Base-by-base conservation (phyloP, 805 yeast species). In the Wickerhamomyces silvicola region DNA sequence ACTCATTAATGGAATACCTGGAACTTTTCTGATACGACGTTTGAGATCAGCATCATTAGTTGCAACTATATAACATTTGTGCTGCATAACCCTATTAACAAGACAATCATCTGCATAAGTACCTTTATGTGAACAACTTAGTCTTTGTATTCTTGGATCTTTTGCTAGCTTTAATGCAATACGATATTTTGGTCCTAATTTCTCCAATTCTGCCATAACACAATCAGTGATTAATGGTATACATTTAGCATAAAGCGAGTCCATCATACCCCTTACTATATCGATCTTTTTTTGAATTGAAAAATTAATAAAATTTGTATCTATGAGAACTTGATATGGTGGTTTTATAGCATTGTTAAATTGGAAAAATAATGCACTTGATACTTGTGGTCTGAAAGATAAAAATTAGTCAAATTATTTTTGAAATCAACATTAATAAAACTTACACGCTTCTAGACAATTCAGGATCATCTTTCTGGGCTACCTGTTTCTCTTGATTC, bases 71-170 rank as follows among this genome's bases (percentile, higher is more conserved):
- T 77, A 92, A 60, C 98, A 92, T 56, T 92, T 92, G 62, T 92
- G 97, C 52, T 90, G 97, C 57, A 90, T 71, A 6, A 92, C 95
- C 47, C 98, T 70, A 55, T 82, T 78, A 12, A 92, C 97, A 7
- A 92, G 56, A 59, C 98, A 92, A 60, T 92, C 98, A 75, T 92
- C 98, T 18, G 98, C 98, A 66, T 92, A 92, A 0, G 96, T 90
- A 19, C 98, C 98, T 47, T 81, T 83, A 53, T 92, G 98, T 9
- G 90, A 68, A 52, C 98, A 92, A 26, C 78, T 84, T 30, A 92
- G 66, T 39, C 97, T 70, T 46, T 84, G 72, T 22, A 92, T 81
- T 49, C 97, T 69, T 26, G 97, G 96, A 55, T 92, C 98, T 45
- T 84, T 81, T 15, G 98, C 98, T 51, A 92, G 64, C 37, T 81